Evolutionary conservation across 768 basidiomycete species (phyloP), one percentile per base, ranked within the genome.

Genomic region (Mycena crocata): DNA sequence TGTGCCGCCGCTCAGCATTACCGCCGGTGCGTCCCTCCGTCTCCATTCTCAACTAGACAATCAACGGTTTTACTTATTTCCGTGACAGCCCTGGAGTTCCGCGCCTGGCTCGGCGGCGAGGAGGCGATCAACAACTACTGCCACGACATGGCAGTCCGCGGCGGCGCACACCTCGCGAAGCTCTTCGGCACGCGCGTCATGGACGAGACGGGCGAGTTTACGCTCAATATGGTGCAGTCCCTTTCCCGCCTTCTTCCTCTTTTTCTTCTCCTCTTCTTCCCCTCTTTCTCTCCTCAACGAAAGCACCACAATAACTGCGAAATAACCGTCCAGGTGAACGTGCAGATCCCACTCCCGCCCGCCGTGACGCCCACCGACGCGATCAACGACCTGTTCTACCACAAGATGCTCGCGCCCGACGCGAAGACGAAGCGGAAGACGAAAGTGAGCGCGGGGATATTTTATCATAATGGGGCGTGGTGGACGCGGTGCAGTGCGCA

Each of bases 101-200:
- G 94, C 31, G 73, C 84, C 63, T 86, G 86, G 80, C 76, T 94
- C 2, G 94, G 94, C 1, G 93, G 94, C 8, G 94, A 96, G 75
- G 76, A 84, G 28, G 83, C 81, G 48, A 95, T 96, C 64, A 87
- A 86, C 68, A 78, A 79, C 10, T 94, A 95, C 75, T 93, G 89
- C 69, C 90, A 89, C 75, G 71, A 81, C 12, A 82, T 94, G 8
- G 94, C 93, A 5, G 64, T 91, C 3, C 75, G 84, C 46, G 94
- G 93, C 10, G 93, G 92, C 0, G 83, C 81, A 64, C 73, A 74
- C 13, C 79, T 94, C 10, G 88, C 89, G 1, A 80, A 87, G 63
- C 76, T 87, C 10, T 81, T 94, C 44, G 87, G 86, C 1, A 94
- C 93, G 0, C 69, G 71, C 19, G 81, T 90, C 5, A 80, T 95